These are phyloP conservation scores for Brassica rapa DNA, from an alignment of 345 rosid genomes.

Conservation along the genomic window DNA sequence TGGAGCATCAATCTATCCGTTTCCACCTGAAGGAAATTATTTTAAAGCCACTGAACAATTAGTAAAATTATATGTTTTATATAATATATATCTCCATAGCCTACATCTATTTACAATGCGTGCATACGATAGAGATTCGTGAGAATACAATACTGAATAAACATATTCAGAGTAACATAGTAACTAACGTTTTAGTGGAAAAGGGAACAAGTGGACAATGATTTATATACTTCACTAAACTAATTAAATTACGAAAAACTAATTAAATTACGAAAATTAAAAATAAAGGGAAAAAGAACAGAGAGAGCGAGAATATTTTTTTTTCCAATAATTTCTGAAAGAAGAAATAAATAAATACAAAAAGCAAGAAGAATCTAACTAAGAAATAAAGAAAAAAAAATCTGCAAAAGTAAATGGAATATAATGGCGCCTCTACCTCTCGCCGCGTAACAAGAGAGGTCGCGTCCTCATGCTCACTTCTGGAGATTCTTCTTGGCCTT, in stretches of 20 bases:
- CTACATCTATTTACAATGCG: background rate
- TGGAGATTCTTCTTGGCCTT: conserved; percentile 23
- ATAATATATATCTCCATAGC: background rate
- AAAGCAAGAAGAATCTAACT: conserved; percentile 25
- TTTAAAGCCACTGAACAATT: background rate
- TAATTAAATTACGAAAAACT: background rate
- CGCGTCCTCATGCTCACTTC: conserved; percentile 21
- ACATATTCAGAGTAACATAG: conserved; percentile 10
- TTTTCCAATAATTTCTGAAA: conserved; percentile 7
- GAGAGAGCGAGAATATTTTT: background rate
- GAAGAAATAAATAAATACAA: conserved; percentile 5
- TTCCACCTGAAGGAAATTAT: background rate
- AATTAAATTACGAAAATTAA: background rate
- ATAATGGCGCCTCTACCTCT: conserved; percentile 10
- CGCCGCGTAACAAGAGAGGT: conserved; percentile 35
- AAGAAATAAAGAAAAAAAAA: background rate
- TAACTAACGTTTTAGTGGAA: background rate
- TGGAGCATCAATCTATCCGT: conserved; percentile 3
- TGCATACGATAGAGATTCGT: conserved; percentile 33
- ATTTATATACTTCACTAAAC: background rate
- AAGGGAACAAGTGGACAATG: background rate
- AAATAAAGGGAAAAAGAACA: background rate
- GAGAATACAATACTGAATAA: conserved; percentile 26
- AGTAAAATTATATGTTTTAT: background rate
- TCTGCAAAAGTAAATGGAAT: conserved; percentile 2